Evolutionary conservation across 1,284 basidiomycete genomes (phyloP).

Genomic region (Ceratobasidium sp.): DNA sequence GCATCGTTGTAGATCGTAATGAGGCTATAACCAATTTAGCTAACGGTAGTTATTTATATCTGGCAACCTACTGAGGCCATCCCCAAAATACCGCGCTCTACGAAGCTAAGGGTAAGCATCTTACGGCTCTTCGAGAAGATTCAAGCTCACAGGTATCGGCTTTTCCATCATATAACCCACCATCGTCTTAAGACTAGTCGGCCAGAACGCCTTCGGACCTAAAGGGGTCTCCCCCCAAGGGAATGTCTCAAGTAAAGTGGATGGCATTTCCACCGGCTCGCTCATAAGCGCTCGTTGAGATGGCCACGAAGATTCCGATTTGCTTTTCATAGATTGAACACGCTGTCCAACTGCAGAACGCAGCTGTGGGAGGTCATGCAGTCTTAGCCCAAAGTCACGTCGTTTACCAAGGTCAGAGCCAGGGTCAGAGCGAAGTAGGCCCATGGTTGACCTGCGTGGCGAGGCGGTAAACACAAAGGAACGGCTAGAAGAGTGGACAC

Average conservation of each 20-base stretch:
- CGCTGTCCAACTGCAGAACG: not conserved
- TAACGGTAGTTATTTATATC: not conserved
- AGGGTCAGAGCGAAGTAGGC: conserved; percentile 11
- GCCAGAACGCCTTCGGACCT: conserved; percentile 41
- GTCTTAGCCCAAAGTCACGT: not conserved
- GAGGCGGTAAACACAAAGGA: conserved; percentile 30
- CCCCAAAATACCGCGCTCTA: conserved; percentile 43
- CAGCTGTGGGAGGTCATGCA: not conserved
- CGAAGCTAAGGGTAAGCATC: not conserved
- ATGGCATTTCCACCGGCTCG: conserved; percentile 4
- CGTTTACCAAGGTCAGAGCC: not conserved
- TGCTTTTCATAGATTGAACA: conserved; percentile 7
- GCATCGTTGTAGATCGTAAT: conserved; percentile 49
- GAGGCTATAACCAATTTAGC: conserved; percentile 13
- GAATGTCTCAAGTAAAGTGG: conserved; percentile 29
- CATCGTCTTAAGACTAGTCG: conserved; percentile 39
- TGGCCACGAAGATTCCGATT: conserved; percentile 2
- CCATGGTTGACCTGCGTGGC: conserved; percentile 5
- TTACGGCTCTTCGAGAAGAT: not conserved
- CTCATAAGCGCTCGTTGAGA: not conserved
- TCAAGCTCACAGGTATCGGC: conserved; percentile 41
- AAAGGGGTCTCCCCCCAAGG: conserved; percentile 41
- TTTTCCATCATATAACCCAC: conserved; percentile 39
- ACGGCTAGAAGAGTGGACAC: not conserved
- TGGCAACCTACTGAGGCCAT: conserved; percentile 39